Conservation (phyloP, 495 filamentous ascomycete genomes). For the Podospora conica region DNA sequence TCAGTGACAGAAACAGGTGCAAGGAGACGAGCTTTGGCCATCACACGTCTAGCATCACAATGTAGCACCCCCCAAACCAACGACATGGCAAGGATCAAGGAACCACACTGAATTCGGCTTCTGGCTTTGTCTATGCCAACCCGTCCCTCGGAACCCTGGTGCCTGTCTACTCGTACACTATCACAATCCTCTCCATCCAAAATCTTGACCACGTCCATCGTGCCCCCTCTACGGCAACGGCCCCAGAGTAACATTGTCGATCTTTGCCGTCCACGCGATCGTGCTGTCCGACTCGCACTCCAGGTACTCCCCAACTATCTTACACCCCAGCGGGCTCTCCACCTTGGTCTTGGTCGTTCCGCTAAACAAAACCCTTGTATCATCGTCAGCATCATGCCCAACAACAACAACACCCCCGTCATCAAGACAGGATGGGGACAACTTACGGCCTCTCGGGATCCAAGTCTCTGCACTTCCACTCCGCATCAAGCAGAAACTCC, state of each 20-base stretch:
- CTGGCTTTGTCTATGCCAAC: neutral
- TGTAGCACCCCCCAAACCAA: no score
- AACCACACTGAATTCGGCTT: no score
- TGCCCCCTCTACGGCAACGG: neutral
- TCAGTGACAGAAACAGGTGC: no score
- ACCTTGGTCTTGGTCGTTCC: neutral
- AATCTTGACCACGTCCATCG: neutral
- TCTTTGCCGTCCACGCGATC: neutral
- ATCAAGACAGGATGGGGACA: neutral
- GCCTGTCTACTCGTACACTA: neutral
- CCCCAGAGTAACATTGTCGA: neutral
- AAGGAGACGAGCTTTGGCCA: no score
- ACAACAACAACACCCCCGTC: neutral
- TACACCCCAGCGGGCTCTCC: neutral
- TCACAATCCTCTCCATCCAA: neutral
- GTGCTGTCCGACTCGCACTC: neutral
- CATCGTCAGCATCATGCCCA: neutral
- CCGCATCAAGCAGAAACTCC: conserved; percentile 18
- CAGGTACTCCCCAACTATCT: neutral
- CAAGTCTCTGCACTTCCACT: conserved; percentile 27
- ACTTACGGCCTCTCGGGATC: conserved; percentile 25
- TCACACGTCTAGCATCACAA: no score
- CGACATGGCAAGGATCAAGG: no score
- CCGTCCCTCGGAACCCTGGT: neutral
- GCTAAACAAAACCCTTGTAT: neutral